Evolutionary conservation across 768 basidiomycete species (phyloP).

Genomic region (Lactarius psammicola): DNA sequence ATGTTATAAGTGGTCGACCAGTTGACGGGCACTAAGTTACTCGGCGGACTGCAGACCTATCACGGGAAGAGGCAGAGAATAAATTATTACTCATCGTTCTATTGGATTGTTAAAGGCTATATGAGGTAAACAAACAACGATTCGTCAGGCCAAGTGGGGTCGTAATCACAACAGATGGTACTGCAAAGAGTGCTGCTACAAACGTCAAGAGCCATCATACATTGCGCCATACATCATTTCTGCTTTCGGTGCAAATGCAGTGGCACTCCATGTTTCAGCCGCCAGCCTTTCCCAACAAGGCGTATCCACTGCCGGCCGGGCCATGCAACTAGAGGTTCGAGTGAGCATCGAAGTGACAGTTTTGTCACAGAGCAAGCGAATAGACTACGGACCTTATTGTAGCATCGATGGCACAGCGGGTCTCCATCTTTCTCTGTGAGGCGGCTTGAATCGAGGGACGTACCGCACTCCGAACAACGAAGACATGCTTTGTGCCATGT

Average conservation of each 20-base stretch:
- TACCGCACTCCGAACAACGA: constrained; percentile 71
- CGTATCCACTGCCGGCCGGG: constrained; percentile 72
- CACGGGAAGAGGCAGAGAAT: not conserved
- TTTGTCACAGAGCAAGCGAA: not conserved
- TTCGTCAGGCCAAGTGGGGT: constrained; percentile 11
- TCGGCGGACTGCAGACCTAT: not conserved
- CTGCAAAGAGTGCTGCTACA: constrained; percentile 16
- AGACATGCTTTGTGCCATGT: constrained; percentile 77
- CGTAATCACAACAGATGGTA: constrained; percentile 11
- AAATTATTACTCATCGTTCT: not conserved
- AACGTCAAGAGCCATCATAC: constrained; percentile 17
- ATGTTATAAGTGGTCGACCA: not conserved
- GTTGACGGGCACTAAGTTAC: not conserved
- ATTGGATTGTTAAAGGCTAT: constrained; percentile 7
- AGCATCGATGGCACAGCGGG: constrained; percentile 69
- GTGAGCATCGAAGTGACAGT: not conserved
- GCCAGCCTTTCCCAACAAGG: constrained; percentile 56
- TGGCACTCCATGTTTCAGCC: constrained; percentile 34
- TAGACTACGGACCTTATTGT: constrained; percentile 52
- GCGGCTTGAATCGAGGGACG: constrained; percentile 65
- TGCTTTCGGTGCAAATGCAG: not conserved
- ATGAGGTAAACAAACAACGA: constrained; percentile 4
- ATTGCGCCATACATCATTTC: constrained; percentile 15
- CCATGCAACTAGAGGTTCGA: constrained; percentile 56
- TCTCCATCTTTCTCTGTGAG: constrained; percentile 75